These are phyloP conservation scores for Cucurbita ficifolia DNA, from an alignment of 306 rosid genomes.

Conservation along the genomic window DNA sequence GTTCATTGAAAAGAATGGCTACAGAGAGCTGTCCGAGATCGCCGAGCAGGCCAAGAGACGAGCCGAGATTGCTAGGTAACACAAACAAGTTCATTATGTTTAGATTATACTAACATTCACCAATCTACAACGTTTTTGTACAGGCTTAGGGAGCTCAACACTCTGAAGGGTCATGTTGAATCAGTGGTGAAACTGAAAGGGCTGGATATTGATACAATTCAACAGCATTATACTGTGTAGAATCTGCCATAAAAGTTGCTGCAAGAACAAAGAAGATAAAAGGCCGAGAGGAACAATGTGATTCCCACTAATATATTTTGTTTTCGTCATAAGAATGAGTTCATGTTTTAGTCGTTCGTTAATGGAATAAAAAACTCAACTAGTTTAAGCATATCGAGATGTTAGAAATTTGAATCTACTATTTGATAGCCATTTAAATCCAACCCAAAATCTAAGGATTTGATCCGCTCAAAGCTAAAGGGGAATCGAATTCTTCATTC, in stretches of 20 bases:
- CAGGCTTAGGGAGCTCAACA: conserved; percentile 87
- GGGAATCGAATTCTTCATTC: not conserved
- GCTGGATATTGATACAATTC: conserved; percentile 77
- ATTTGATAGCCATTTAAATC: too few relatives aligned
- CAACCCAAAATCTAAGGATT: too few relatives aligned
- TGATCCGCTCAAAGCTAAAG: not conserved
- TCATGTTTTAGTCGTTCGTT: not conserved
- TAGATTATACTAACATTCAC: not conserved
- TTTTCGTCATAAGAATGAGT: not conserved
- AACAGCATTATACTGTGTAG: conserved; percentile 94
- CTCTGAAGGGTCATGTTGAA: conserved; percentile 94
- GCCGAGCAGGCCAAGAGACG: conserved; percentile 96
- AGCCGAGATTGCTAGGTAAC: conserved; percentile 93
- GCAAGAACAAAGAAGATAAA: not conserved
- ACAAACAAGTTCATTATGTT: too few relatives aligned
- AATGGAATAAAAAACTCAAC: not conserved
- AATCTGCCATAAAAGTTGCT: not conserved
- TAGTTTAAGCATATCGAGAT: too few relatives aligned
- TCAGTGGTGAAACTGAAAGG: conserved; percentile 97
- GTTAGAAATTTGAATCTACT: too few relatives aligned
- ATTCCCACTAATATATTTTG: not conserved
- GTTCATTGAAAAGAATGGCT: conserved; percentile 70
- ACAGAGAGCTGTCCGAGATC: conserved; percentile 88
- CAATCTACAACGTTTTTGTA: not conserved
- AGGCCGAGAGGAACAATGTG: too few relatives aligned